Evolutionary conservation across 495 filamentous ascomycete genomes (phyloP), one percentile per base, ranked within the genome.

Genomic region (Clohesyomyces aquaticus): DNA sequence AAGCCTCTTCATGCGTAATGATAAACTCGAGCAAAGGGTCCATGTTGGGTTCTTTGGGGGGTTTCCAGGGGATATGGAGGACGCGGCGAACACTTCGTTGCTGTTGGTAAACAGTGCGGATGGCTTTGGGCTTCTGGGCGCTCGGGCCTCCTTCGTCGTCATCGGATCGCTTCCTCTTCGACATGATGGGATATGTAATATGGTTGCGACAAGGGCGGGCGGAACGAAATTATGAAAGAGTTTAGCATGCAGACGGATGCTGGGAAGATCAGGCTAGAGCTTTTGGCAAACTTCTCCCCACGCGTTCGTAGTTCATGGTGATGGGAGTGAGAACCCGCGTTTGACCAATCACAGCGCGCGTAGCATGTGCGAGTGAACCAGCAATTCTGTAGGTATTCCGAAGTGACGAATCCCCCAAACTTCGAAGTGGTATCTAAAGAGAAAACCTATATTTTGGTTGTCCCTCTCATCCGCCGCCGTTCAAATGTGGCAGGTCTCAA

Each of bases 1-100:
- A 90, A 26, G 84, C 81, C 66, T 87, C 83, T 74, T 87, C 85
- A 55, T 86, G 78, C 21, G 77, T 74, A 51, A 85, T 74, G 50
- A 90, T 82, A 69, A 84, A 88, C 51, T 78, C 71, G 29, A 89
- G 77, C 32, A 88, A 83, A 35, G 85, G 80, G 64, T 75, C 82
- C 85, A 87, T 88, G 28, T 50, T 53, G 42, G 14, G 23, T 21
- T 1, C 14, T 14, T 35, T 21, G 2, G 25, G 45, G 23, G 25
- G 48, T 55, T 19, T 52, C 58, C 25, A 43, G 25, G 41, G 32
- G 32, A 38, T 14, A 38, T 38, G 6, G 32, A 38, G 6, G 14
- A 38, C n/a, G n/a, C n/a, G n/a, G n/a, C n/a, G n/a, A n/a, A n/a
- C n/a, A n/a, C n/a, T n/a, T n/a, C n/a, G n/a, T n/a, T 14, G 14